A percentile compares a stretch with the other conserved stretches of the same genome.
Evolutionary conservation across 768 basidiomycete species (phyloP).

Genomic region (Chalciporus piperatus): DNA sequence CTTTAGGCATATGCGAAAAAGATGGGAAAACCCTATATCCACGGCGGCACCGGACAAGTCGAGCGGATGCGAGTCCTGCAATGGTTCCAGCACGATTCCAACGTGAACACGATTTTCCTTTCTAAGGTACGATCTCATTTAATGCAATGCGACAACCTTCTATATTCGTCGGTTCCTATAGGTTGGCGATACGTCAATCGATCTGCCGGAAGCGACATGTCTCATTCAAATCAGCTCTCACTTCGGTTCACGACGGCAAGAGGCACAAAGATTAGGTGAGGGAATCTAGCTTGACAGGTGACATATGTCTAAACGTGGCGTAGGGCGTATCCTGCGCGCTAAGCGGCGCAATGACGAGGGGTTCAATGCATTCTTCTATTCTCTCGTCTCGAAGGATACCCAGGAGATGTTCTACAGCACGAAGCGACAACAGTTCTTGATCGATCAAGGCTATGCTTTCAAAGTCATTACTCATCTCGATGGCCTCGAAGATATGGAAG

Average conservation of each 20-base stretch:
- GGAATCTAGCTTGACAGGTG: conserved; percentile 16
- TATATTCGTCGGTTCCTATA: conserved; percentile 30
- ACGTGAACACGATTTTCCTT: conserved; percentile 96
- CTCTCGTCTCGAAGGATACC: conserved; percentile 97
- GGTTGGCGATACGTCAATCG: conserved; percentile 99
- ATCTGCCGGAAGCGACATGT: conserved; percentile 98
- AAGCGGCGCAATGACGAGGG: conserved; percentile 98
- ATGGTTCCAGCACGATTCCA: conserved; percentile 92
- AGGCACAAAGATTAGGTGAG: conserved; percentile 91
- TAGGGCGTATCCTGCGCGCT: conserved; percentile 93
- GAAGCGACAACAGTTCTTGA: conserved; percentile 97
- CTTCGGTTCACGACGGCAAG: conserved; percentile 96
- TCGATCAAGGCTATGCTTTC: conserved; percentile 99
- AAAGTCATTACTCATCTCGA: conserved; percentile 99
- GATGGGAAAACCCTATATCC: conserved; percentile 91
- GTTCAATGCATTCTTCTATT: conserved; percentile 99
- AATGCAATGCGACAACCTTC: conserved; percentile 10
- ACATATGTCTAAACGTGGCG: conserved; percentile 9
- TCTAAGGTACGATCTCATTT: conserved; percentile 67
- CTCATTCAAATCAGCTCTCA: conserved; percentile 99
- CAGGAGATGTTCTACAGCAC: conserved; percentile 99
- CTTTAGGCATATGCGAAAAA: conserved; percentile 88
- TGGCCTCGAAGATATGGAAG: conserved; percentile 80
- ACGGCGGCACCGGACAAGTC: conserved; percentile 91
- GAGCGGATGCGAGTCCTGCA: conserved; percentile 95